These are phyloP conservation scores for Grigorovia jiainica DNA, from an alignment of 805 yeast species.

Conservation along the genomic window DNA sequence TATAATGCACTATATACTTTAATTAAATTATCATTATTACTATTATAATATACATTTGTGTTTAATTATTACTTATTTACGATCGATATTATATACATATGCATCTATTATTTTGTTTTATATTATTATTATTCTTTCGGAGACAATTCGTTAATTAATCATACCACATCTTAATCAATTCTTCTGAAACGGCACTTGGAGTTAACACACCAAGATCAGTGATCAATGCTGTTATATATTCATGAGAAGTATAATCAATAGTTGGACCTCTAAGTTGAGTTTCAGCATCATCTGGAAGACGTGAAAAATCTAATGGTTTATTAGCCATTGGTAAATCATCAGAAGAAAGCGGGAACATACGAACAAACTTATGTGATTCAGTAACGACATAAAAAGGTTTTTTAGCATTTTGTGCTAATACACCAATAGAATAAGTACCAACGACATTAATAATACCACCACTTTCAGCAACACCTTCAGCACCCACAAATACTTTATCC, in stretches of 20 bases:
- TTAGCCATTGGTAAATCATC: conserved; percentile 70
- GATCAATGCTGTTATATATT: conserved; percentile 86
- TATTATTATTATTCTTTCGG: neutral
- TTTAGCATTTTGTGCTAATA: conserved; percentile 78
- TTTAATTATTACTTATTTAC: too few species aligned
- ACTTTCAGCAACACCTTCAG: conserved; percentile 98
- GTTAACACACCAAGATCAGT: conserved; percentile 96
- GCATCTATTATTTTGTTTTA: neutral
- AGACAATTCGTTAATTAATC: conserved; percentile 38
- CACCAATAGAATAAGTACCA: conserved; percentile 92
- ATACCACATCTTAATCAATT: conserved; percentile 95
- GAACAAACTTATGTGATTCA: conserved; percentile 91
- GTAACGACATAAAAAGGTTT: conserved; percentile 92
- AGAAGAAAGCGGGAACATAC: conserved; percentile 90
- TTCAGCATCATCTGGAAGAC: conserved; percentile 12
- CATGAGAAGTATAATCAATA: conserved; percentile 93
- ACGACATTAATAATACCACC: conserved; percentile 96
- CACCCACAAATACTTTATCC: conserved; percentile 92
- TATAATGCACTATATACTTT: too few species aligned
- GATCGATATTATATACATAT: neutral
- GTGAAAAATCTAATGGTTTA: conserved; percentile 38
- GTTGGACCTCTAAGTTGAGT: conserved; percentile 42
- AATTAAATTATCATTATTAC: neutral
- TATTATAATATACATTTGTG: neutral
- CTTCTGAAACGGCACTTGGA: conserved; percentile 97